Evolutionary conservation across 257 asterid genomes (phyloP), one percentile per base, ranked within the genome.

Genomic region (Euphrasia confusa): DNA sequence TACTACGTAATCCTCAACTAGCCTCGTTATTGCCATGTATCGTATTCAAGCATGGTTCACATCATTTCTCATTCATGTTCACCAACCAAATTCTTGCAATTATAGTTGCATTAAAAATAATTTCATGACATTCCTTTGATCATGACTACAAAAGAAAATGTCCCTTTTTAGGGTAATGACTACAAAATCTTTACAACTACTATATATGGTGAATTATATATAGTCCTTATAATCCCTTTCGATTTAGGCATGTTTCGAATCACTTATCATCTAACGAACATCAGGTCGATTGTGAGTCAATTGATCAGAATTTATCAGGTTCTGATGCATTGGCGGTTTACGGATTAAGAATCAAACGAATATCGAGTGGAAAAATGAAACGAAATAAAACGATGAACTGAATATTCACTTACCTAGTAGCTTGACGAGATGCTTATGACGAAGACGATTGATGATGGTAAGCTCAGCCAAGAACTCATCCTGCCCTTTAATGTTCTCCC

Each of bases 391-490:
- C 6, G 40, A 33, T 6, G 27, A 30, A 45, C 5, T 8, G 5
- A 0, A 15, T n/a, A 18, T 2, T 7, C 1, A 60, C 77, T 21
- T 63, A 91, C 98, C 98, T 7, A 91, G 94, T 62, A 91, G 78
- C 68, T 73, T 77, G 57, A 91, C 98, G 21, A 91, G 95, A 77
- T 88, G 90, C 53, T 83, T 83, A 58, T 91, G 98, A 21, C 98
- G 82, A 28, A 91, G 95, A 21, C 96, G 92, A 37, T 88, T 88
- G 53, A 91, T 91, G 30, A 91, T 86, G 6, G 95, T 84, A 53
- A 91, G 98, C 72, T 91, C 95, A 58, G 96, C 88, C 79, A 88
- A 70, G 83, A 88, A 88, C 77, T 92, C 98, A 60, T 81, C 95
- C 44, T 84, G 84, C 1, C 98, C 95, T 73, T 92, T 63, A 48